Conservation (phyloP, 2,329 filamentous ascomycete species). For the Xylaria sp. region DNA sequence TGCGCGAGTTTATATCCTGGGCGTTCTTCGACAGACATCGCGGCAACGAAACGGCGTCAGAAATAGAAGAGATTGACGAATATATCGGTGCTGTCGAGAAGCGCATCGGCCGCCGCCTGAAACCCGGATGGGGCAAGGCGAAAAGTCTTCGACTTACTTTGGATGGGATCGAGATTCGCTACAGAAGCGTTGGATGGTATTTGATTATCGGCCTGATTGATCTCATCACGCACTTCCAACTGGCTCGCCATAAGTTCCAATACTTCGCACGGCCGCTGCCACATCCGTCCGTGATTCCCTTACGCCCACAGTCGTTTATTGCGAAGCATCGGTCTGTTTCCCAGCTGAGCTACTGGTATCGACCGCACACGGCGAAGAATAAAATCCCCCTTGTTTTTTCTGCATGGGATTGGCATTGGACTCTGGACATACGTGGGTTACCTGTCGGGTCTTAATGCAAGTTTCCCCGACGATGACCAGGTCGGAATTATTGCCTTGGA, state of each 20-base stretch:
- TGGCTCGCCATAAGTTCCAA: slow-evolving; percentile 46
- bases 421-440: slow-evolving; percentile 58
- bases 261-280: slow-evolving; percentile 43
- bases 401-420: slow-evolving; percentile 67
- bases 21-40: slow-evolving; percentile 52
- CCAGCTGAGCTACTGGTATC: slow-evolving; percentile 59
- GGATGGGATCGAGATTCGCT: slow-evolving; percentile 56
- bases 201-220: slow-evolving; percentile 51
- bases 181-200: slow-evolving; percentile 62
- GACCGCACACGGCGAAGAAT: slow-evolving; percentile 53
- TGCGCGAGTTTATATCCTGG: slow-evolving; percentile 63
- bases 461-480: slow-evolving; percentile 35
- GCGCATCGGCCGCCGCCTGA: slow-evolving; percentile 45
- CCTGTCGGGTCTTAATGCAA: slow-evolving; percentile 45
- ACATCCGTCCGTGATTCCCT: slow-evolving; percentile 49
- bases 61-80: slow-evolving; percentile 39
- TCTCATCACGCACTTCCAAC: slow-evolving; percentile 41
- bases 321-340: slow-evolving; percentile 44
- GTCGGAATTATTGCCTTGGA: slow-evolving; percentile 63
- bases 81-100: slow-evolving; percentile 50
- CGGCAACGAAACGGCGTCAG: slow-evolving; percentile 29
- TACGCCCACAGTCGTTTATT: slow-evolving; percentile 47
- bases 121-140: slow-evolving; percentile 50
- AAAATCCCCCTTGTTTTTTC: slow-evolving; percentile 60
- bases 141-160: slow-evolving; percentile 58